Percentiles rank a stretch among this genome's conserved stretches.
These are phyloP conservation scores for Apophysomyces elegans DNA, from an alignment of 371 early-diverging fungal genomes.

Conservation along the genomic window DNA sequence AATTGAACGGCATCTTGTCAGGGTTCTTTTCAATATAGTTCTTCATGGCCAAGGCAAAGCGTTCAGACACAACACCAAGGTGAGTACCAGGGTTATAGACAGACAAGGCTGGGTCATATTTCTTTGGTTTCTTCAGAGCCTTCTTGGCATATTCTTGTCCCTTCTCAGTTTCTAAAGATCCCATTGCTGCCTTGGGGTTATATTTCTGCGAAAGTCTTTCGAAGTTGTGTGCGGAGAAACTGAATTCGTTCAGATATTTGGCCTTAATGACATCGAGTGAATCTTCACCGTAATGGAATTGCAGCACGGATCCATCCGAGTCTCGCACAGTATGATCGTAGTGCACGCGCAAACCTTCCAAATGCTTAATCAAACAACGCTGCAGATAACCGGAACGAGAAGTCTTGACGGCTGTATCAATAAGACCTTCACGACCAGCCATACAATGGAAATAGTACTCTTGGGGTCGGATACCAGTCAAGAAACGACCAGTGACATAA, in stretches of 20 bases:
- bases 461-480: conserved; percentile 98
- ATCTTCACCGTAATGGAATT: conserved; percentile 99
- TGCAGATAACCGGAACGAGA: conserved; percentile 99
- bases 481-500: conserved; percentile 98
- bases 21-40: conserved; percentile 76
- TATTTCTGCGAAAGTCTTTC: conserved; percentile 81
- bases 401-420: conserved; percentile 99
- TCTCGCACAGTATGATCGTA: conserved; percentile 99
- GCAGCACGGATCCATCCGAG: conserved; percentile 92
- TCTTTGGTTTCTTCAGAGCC: conserved; percentile 75
- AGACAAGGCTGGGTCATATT: conserved; percentile 82
- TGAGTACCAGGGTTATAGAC: conserved; percentile 81
- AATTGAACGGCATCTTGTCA: conserved; percentile 58
- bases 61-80: conserved; percentile 91
- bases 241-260: conserved; percentile 88
- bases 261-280: conserved; percentile 98
- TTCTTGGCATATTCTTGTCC: conserved; percentile 84
- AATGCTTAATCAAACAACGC: conserved; percentile 99
- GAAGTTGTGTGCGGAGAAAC: conserved; percentile 94
- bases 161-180: conserved; percentile 74
- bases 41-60: conserved; percentile 72
- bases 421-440: conserved; percentile 99
- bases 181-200: conserved; percentile 73
- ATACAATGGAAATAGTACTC: conserved; percentile 95
- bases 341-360: conserved; percentile 96